These are phyloP conservation scores for Kwoniella mangroviensis DNA, from an alignment of 768 basidiomycete genomes.

Conservation along the genomic window DNA sequence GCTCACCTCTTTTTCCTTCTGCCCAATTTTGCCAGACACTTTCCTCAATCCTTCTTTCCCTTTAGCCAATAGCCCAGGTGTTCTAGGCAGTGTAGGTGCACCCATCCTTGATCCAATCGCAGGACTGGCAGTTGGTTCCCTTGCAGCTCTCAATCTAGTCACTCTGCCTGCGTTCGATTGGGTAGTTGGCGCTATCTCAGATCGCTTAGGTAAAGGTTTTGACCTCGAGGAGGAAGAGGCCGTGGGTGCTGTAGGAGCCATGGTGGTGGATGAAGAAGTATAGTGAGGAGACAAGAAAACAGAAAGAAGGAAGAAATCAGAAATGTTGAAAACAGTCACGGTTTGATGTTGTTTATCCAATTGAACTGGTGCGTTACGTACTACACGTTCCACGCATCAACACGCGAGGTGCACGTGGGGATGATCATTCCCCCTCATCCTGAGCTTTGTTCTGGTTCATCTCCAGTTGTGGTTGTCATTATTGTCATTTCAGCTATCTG, in stretches of 20 bases:
- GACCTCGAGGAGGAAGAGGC: conserved; percentile 8
- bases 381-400: background rate
- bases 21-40: conserved; percentile 44
- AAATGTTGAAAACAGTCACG: conserved; percentile 15
- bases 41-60: conserved; percentile 47
- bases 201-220: conserved; percentile 12
- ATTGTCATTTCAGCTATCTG: too few relatives aligned
- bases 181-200: conserved; percentile 2
- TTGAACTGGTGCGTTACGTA: background rate
- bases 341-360: background rate
- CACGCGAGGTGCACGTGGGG: too few relatives aligned
- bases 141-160: conserved; percentile 39
- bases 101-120: conserved; percentile 9
- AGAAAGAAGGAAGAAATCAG: background rate
- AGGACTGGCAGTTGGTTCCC: conserved; percentile 30
- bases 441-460: too few relatives aligned
- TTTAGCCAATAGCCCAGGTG: conserved; percentile 40
- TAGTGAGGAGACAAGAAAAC: background rate
- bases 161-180: conserved; percentile 28
- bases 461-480: too few relatives aligned
- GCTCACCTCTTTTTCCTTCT: conserved; percentile 43
- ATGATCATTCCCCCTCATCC: too few relatives aligned
- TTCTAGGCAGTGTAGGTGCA: background rate
- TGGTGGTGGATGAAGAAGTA: background rate
- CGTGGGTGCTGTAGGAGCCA: conserved; percentile 12